These are phyloP conservation scores for Dothiorella sarmentorum DNA, from an alignment of 2,329 filamentous ascomycete genomes.

Conservation along the genomic window DNA sequence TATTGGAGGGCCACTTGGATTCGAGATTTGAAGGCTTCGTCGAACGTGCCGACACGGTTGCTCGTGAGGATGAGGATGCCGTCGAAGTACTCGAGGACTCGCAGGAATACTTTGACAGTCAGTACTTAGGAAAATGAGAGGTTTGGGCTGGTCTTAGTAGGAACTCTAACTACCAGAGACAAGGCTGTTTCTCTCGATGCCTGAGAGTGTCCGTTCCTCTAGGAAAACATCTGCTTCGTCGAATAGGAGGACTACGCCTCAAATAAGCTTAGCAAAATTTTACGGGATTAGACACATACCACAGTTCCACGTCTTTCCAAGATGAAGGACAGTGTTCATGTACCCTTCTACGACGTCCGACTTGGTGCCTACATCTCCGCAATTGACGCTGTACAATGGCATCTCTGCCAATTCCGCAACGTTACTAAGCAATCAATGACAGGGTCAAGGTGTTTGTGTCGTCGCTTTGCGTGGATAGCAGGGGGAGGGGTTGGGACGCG, in stretches of 20 bases:
- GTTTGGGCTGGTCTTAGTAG: too few relatives aligned
- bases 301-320: not conserved
- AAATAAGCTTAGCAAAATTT: too few relatives aligned
- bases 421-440: too few relatives aligned
- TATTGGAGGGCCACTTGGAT: constrained; percentile 21
- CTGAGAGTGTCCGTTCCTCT: constrained; percentile 45
- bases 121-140: too few relatives aligned
- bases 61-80: not conserved
- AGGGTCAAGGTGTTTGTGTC: too few relatives aligned
- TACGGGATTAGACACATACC: too few relatives aligned
- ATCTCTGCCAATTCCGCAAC: not conserved
- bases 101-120: constrained; percentile 23
- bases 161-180: constrained; percentile 25
- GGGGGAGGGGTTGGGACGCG: too few relatives aligned
- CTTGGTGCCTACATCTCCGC: not conserved
- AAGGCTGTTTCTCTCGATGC: constrained; percentile 36
- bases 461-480: too few relatives aligned
- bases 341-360: not conserved
- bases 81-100: constrained; percentile 30
- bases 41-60: constrained; percentile 17
- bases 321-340: not conserved
- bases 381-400: not conserved
- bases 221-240: constrained; percentile 59
- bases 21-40: constrained; percentile 18
- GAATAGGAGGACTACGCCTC: not conserved